Percentiles rank a stretch among this genome's conserved stretches.
Evolutionary conservation across 352 stramenopile species (phyloP).

Genomic region (Phytophthora syringae): DNA sequence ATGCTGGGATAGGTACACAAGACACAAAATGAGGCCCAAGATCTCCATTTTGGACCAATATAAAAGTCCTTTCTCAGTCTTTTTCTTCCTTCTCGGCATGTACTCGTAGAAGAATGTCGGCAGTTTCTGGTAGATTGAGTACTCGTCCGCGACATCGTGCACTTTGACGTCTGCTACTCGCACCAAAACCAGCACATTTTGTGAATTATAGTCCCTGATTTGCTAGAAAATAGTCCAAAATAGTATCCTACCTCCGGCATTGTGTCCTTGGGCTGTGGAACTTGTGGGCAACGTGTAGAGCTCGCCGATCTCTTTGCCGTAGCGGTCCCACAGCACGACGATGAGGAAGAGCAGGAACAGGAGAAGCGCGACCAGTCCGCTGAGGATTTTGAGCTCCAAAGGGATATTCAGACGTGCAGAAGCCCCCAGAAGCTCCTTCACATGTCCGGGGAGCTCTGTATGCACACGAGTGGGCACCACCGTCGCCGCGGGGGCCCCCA

Average conservation of each 20-base stretch:
- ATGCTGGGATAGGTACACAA: conserved; percentile 47
- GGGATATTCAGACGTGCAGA: conserved; percentile 46
- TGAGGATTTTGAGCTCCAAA: conserved; percentile 76
- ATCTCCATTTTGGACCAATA: conserved; percentile 6
- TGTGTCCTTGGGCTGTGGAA: conserved; percentile 24
- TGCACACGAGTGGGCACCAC: conserved; percentile 5
- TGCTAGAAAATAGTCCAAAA: background rate
- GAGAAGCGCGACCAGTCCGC: conserved; percentile 66
- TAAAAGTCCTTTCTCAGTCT: conserved; percentile 19
- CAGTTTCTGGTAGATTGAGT: conserved; percentile 85
- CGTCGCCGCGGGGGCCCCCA: conserved; percentile 8
- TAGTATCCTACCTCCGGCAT: conserved; percentile 32
- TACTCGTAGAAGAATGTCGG: conserved; percentile 92
- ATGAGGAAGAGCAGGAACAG: conserved; percentile 88
- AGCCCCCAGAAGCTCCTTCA: conserved; percentile 42
- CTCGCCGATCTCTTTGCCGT: conserved; percentile 83
- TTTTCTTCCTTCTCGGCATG: conserved; percentile 73
- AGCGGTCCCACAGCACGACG: conserved; percentile 82
- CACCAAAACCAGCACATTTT: background rate
- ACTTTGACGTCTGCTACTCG: conserved; percentile 51
- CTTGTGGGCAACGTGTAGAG: conserved; percentile 68
- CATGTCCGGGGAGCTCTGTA: conserved; percentile 34
- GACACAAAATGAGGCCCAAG: background rate
- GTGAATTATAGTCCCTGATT: background rate
- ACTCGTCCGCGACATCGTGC: conserved; percentile 81